Evolutionary conservation across 495 filamentous ascomycete genomes (phyloP).

Genomic region (Neurospora intermedia): DNA sequence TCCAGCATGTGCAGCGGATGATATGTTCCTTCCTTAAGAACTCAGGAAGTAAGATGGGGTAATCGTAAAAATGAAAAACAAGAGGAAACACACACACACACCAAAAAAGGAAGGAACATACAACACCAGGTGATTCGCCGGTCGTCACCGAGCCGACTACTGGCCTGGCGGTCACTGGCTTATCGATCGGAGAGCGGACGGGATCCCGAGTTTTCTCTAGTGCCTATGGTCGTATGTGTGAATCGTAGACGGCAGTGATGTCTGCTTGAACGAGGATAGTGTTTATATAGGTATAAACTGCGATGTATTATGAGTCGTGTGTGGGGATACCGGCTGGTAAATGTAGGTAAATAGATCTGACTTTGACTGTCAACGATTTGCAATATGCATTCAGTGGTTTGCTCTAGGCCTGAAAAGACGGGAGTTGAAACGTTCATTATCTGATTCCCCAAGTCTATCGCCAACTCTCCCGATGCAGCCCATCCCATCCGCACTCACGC

Average conservation of each 20-base stretch:
- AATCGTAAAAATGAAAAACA: too few relatives aligned
- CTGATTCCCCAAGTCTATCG: not conserved
- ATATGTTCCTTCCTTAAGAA: too few relatives aligned
- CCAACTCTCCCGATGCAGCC: not conserved
- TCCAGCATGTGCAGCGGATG: not conserved
- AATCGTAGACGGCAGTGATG: not conserved
- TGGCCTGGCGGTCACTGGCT: slow-evolving; percentile 7
- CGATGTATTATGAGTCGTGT: not conserved
- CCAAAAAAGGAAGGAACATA: not conserved
- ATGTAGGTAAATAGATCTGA: not conserved
- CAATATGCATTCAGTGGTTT: not conserved
- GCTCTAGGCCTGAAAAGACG: not conserved
- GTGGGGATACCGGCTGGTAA: not conserved
- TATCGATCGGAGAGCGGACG: slow-evolving; percentile 42
- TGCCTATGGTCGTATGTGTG: not conserved
- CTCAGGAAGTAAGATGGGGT: too few relatives aligned
- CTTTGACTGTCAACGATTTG: not conserved
- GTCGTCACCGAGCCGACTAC: not conserved
- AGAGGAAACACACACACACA: accelerated
- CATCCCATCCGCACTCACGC: not conserved
- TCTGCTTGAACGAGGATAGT: not conserved
- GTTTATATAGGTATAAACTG: not conserved
- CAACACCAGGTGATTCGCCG: not conserved
- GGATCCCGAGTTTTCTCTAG: slow-evolving; percentile 35
- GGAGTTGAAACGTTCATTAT: too few relatives aligned